A percentile compares a stretch with the other conserved stretches of the same genome.
These are phyloP conservation scores for Xylariaceae sp. DNA, from an alignment of 2,329 filamentous ascomycete species.

Conservation along the genomic window DNA sequence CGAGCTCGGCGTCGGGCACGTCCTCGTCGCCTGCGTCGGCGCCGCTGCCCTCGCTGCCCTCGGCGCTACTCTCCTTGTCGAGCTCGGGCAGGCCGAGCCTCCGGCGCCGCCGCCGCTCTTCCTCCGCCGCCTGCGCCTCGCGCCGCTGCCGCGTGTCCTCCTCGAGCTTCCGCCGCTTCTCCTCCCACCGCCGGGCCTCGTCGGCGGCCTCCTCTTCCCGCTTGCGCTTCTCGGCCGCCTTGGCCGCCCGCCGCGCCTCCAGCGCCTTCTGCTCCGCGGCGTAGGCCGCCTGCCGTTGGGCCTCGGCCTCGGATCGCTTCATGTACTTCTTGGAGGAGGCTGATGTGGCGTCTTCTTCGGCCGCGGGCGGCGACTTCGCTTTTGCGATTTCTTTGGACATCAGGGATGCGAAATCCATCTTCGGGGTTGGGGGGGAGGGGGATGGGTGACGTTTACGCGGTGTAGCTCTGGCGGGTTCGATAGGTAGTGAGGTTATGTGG, in stretches of 20 bases:
- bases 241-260: conserved; percentile 71
- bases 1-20: conserved; percentile 71
- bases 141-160: conserved; percentile 73
- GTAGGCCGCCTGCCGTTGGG: conserved; percentile 78
- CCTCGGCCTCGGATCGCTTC: conserved; percentile 84
- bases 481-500: background rate
- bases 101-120: conserved; percentile 73
- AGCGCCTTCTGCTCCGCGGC: conserved; percentile 76
- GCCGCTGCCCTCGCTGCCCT: conserved; percentile 48
- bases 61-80: conserved; percentile 43
- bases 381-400: conserved; percentile 94
- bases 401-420: conserved; percentile 93
- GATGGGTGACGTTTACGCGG: background rate
- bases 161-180: conserved; percentile 79
- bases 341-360: conserved; percentile 25
- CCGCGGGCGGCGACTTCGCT: conserved; percentile 59
- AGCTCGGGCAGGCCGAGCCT: conserved; percentile 78
- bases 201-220: conserved; percentile 82
- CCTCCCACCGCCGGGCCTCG: conserved; percentile 70
- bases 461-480: background rate
- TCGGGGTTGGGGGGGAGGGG: conserved; percentile 32
- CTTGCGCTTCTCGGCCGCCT: conserved; percentile 79
- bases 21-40: conserved; percentile 55
- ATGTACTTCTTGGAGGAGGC: conserved; percentile 69
- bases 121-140: conserved; percentile 73